Conservation (phyloP, 192 early-diverging fungal genomes). For the Coemansia sp. region DNA sequence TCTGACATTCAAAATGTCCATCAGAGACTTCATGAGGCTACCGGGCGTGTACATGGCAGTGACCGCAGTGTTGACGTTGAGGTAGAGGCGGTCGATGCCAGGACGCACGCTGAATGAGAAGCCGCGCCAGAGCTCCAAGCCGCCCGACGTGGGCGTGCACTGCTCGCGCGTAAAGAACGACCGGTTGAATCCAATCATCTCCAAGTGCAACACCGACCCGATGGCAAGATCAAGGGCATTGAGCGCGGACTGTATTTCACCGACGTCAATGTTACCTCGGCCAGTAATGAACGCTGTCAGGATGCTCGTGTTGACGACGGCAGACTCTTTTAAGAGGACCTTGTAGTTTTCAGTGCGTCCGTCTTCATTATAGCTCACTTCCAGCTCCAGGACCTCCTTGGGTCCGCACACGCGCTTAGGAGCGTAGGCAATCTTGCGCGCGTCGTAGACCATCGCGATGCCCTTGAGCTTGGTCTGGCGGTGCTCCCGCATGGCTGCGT, state of each 20-base stretch:
- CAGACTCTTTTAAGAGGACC: conserved; percentile 60
- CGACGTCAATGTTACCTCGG: conserved; percentile 8
- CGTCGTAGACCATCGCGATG: conserved; percentile 81
- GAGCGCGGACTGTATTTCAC: conserved; percentile 54
- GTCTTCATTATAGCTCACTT: conserved; percentile 44
- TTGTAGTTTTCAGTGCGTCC: conserved; percentile 59
- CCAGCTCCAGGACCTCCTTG: conserved; percentile 61
- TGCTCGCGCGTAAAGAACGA: conserved; percentile 90
- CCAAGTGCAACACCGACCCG: conserved; percentile 78
- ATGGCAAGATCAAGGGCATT: conserved; percentile 82
- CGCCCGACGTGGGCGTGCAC: conserved; percentile 59
- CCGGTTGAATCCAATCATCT: conserved; percentile 78
- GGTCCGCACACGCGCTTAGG: conserved; percentile 75
- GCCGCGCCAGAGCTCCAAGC: conserved; percentile 92
- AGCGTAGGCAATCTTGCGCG: conserved; percentile 83
- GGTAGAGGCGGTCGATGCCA: conserved; percentile 69
- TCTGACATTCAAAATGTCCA: conserved; percentile 66
- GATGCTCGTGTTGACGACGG: conserved; percentile 60
- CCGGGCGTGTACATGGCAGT: conserved; percentile 72
- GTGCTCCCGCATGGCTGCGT: conserved; percentile 48
- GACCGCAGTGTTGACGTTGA: conserved; percentile 74
- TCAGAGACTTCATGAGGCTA: conserved; percentile 71
- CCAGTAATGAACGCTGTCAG: conserved; percentile 34
- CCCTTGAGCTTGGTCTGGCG: conserved; percentile 60
- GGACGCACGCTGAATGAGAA: conserved; percentile 90